phyloP scores from a whole-genome alignment of 371 early-diverging fungal genomes.

The Mortierella sp. region DNA sequence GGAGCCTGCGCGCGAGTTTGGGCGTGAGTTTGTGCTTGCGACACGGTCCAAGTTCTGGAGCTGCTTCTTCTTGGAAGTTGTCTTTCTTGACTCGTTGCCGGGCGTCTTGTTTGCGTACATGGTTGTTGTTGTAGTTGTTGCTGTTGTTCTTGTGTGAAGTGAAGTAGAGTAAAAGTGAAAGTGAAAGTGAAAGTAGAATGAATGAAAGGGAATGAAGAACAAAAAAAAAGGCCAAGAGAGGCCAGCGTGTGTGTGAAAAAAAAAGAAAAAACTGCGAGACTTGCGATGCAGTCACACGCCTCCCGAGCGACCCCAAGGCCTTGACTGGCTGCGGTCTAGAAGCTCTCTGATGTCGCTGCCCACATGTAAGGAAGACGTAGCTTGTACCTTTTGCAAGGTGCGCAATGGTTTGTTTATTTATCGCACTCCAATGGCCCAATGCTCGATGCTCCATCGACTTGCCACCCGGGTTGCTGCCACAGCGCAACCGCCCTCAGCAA shows the following conservation, averaged over 20 bases:
- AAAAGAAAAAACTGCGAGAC: slow-evolving; percentile 15
- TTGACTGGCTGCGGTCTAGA: neutral
- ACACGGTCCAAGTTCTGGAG: slow-evolving; percentile 37
- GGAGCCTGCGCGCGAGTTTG: slow-evolving; percentile 38
- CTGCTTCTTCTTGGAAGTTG: slow-evolving; percentile 46
- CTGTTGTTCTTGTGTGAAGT: neutral
- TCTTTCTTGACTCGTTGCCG: slow-evolving; percentile 32
- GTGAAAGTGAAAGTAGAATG: neutral
- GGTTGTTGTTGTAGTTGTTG: neutral
- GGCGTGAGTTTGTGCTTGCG: slow-evolving; percentile 28
- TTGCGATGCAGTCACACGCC: neutral
- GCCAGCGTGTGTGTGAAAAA: no score
- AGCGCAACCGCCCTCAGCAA: neutral
- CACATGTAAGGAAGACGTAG: neutral
- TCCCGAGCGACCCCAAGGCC: no score
- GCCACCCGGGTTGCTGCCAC: neutral
- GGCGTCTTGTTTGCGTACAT: slow-evolving; percentile 45
- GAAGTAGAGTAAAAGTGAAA: neutral
- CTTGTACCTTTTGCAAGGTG: neutral
- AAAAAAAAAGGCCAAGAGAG: neutral
- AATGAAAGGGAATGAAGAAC: slow-evolving; percentile 1
- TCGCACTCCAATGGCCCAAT: neutral
- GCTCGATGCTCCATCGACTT: neutral
- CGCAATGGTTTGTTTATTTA: neutral
- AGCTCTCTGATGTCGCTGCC: neutral